Conservation (phyloP, 176 grass and related monocot species). For the Secale cereale region DNA sequence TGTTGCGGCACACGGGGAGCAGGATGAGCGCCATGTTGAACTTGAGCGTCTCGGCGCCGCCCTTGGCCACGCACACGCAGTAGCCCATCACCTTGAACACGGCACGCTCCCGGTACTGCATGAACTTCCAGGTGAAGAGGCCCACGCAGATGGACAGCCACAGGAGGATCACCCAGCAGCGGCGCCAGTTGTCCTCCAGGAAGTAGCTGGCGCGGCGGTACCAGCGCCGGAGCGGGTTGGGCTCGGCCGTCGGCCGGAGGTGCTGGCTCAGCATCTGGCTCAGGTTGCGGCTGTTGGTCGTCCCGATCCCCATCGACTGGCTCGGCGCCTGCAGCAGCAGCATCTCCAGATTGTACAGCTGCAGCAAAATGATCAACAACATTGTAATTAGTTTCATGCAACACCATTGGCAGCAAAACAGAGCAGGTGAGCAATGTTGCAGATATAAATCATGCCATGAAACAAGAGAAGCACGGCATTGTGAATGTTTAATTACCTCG, state of each 20-base stretch:
- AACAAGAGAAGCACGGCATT: too few species aligned
- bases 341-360: constrained; percentile 70
- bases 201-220: constrained; percentile 55
- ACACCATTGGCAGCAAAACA: neutral
- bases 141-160: constrained; percentile 59
- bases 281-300: constrained; percentile 68
- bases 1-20: constrained; percentile 89
- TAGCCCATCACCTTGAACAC: constrained; percentile 85
- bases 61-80: constrained; percentile 93
- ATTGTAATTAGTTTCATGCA: neutral
- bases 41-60: constrained; percentile 91
- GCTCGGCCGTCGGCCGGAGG: constrained; percentile 66
- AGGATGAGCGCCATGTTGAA: constrained; percentile 98
- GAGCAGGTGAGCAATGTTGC: neutral
- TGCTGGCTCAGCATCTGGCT: constrained; percentile 86
- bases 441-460: neutral
- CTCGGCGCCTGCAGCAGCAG: constrained; percentile 64
- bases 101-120: constrained; percentile 57
- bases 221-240: constrained; percentile 65
- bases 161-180: constrained; percentile 67
- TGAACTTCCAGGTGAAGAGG: constrained; percentile 82
- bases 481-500: constrained; percentile 20
- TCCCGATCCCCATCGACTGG: constrained; percentile 59
- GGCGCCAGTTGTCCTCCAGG: constrained; percentile 84
- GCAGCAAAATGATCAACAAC: neutral